Evolutionary conservation across 805 yeast genomes (phyloP), one percentile per base, ranked within the genome.

Genomic region (Komagataella populi): DNA sequence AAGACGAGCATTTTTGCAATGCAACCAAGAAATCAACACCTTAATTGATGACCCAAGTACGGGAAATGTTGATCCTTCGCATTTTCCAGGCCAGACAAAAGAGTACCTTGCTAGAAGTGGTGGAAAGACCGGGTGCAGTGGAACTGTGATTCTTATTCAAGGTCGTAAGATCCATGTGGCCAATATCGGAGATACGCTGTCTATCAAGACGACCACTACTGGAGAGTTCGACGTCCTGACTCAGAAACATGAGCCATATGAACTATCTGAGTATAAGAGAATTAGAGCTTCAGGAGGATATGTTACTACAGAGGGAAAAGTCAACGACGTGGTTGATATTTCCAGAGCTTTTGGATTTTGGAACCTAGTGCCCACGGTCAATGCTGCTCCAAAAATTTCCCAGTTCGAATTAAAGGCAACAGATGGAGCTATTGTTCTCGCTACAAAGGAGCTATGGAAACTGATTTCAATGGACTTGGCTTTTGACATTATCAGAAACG

Each of bases 291-390:
- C 95, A 22, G 98, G 98, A 50, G 98, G 98, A 1, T 84, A 77
- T 63, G 96, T 93, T 8, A 79, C 87, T 7, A 84, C 86, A 17
- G 85, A 84, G 59, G 96, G 91, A 51, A 82, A 84, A 55, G 73
- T 89, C 47, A 96, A 91, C 63, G 95, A 95, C 45, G 81, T 79
- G 24, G 74, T 87, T 14, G 83, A 81, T 49, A 86, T 89, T 49
- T 87, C 96, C 1, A 77, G 98, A 58, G 95, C 96, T 36, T 90
- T 88, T 50, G 99, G 99, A 0, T 90, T 85, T 62, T 84, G 84
- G 63, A 84, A 85, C 56, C 73, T 84, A 55, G 72, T 89, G 47
- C 96, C 97, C 1, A 96, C 88, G 61, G 80, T 91, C 23, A 88
- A 85, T 61, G 85, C 96, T 0, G 88, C 87, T 1, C 97, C 99